phyloP scores from a whole-genome alignment of 2,329 filamentous ascomycete species.

The Trichoderma polysporum region DNA sequence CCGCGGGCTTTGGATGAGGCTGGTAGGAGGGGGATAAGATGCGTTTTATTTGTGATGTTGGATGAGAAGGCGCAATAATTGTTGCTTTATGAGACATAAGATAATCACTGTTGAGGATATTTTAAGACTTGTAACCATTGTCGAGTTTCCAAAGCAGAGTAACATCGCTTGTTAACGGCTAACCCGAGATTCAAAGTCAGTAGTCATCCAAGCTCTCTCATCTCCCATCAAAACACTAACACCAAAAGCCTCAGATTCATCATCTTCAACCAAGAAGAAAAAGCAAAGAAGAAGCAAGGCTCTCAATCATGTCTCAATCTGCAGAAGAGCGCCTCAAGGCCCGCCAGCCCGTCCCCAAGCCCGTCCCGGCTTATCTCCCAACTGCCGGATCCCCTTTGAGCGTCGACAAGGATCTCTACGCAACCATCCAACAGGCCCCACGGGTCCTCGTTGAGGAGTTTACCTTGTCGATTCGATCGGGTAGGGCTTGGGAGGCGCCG shows the following conservation, averaged over 20 bases:
- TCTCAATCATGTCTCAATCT: conserved; percentile 21
- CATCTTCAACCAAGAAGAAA: background rate
- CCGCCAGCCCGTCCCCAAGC: conserved; percentile 46
- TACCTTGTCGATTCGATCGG: conserved; percentile 70
- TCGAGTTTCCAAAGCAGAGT: background rate
- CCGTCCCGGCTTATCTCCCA: conserved; percentile 50
- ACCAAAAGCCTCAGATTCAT: background rate
- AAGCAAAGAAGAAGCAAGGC: background rate
- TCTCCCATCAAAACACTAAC: background rate
- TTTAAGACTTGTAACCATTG: background rate
- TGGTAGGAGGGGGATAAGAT: background rate
- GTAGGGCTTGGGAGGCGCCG: conserved; percentile 68
- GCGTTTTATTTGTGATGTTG: background rate
- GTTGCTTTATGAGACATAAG: background rate
- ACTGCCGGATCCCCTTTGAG: conserved; percentile 43
- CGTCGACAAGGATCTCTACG: conserved; percentile 53
- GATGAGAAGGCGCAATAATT: background rate
- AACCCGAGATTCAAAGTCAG: background rate
- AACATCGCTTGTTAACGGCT: background rate
- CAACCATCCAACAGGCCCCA: conserved; percentile 55
- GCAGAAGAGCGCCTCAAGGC: conserved; percentile 41
- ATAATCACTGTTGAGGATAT: background rate
- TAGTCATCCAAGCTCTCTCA: background rate
- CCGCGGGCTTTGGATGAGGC: background rate
- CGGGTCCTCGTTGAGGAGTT: conserved; percentile 51